Conservation (phyloP, 139 green algal species). For the Chlorella sp. region DNA sequence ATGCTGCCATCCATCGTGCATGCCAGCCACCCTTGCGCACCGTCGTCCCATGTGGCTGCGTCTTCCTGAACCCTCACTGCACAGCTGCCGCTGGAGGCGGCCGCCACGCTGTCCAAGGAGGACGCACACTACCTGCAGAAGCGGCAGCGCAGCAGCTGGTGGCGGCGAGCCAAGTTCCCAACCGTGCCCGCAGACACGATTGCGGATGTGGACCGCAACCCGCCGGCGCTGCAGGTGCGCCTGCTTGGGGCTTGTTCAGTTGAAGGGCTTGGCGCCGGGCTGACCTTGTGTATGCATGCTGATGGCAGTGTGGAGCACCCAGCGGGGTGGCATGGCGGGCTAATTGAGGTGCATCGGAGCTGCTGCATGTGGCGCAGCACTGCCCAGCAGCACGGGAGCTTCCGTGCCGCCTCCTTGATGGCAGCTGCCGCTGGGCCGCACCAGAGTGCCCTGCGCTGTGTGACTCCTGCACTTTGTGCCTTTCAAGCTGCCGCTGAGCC, state of each 20-base stretch:
- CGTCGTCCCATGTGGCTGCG: too few relatives aligned
- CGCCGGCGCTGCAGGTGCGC: conserved; percentile 52
- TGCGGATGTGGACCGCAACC: neutral
- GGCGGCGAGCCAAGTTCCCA: conserved; percentile 37
- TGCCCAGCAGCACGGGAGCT: too few relatives aligned
- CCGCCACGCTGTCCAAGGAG: conserved; percentile 39
- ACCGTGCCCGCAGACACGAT: conserved; percentile 6
- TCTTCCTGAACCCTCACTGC: too few relatives aligned
- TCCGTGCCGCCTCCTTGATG: too few relatives aligned
- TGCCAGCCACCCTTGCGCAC: too few relatives aligned
- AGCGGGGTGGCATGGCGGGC: too few relatives aligned
- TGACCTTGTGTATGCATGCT: too few relatives aligned
- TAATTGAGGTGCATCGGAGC: too few relatives aligned
- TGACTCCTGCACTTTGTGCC: neutral
- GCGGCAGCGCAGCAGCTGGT: conserved; percentile 60
- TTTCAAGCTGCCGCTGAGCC: neutral
- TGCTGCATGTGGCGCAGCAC: too few relatives aligned
- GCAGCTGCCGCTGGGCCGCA: neutral
- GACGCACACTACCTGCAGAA: conserved; percentile 62
- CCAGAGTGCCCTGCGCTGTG: neutral
- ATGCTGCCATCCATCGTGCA: too few relatives aligned
- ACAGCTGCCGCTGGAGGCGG: conserved; percentile 55
- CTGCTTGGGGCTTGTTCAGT: neutral
- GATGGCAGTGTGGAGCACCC: too few relatives aligned
- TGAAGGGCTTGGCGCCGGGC: neutral